phyloP scores from a whole-genome alignment of 768 basidiomycete species.

The Hygrophoropsis aurantiaca region DNA sequence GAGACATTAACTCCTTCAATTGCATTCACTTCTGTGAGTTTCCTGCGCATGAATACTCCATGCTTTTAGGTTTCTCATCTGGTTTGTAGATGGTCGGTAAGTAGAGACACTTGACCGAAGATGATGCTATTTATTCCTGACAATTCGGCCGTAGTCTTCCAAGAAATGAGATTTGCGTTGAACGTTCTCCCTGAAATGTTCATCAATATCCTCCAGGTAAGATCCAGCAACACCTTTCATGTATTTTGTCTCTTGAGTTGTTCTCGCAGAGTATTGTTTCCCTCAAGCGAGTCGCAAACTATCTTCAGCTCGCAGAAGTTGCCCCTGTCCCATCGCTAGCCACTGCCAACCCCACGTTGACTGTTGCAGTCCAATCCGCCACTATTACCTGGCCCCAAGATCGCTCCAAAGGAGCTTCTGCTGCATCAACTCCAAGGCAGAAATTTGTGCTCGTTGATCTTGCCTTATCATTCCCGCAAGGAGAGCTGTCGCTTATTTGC shows the following conservation, averaged over 20 bases:
- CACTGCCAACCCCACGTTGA: slow-evolving; percentile 39
- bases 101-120: slow-evolving; percentile 31
- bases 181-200: slow-evolving; percentile 89
- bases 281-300: slow-evolving; percentile 88
- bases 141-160: slow-evolving; percentile 56
- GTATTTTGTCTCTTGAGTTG: neutral
- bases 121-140: neutral
- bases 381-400: slow-evolving; percentile 92
- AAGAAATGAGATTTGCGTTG: slow-evolving; percentile 84
- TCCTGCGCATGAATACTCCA: slow-evolving; percentile 20
- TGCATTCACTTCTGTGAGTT: slow-evolving; percentile 71
- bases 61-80: slow-evolving; percentile 16
- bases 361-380: slow-evolving; percentile 76
- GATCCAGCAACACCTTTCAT: neutral
- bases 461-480: slow-evolving; percentile 74
- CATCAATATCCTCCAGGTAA: slow-evolving; percentile 83
- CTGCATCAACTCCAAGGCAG: slow-evolving; percentile 68
- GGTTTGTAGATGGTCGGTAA: slow-evolving; percentile 27
- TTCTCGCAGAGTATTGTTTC: slow-evolving; percentile 68
- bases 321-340: slow-evolving; percentile 55
- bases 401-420: slow-evolving; percentile 51
- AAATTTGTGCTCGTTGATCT: slow-evolving; percentile 82
- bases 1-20: slow-evolving; percentile 76
- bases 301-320: slow-evolving; percentile 76
- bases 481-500: slow-evolving; percentile 80